Base-by-base conservation (phyloP, 2,329 filamentous ascomycete genomes). In the Trichoderma afroharzianum region DNA sequence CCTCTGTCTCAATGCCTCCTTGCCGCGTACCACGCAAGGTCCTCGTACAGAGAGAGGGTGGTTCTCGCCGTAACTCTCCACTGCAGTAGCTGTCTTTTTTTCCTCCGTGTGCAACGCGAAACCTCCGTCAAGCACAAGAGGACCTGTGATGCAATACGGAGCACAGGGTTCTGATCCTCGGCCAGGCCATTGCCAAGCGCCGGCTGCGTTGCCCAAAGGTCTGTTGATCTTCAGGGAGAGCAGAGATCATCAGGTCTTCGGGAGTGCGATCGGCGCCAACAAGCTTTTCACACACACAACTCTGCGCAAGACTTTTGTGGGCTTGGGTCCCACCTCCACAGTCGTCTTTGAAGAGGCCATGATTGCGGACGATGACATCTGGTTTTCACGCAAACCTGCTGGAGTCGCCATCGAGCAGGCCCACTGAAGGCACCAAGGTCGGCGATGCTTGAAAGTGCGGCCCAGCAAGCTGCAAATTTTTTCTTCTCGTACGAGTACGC, bases 221-320 rank as follows among this genome's bases (percentile, higher is more conserved):
- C 32, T 63, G 50, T 58, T 70, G 68, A 70, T 70, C 68, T 70
- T 63, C 59, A 63, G 68, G 68, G 68, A 63, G 68, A 28, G 33
- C 59, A 63, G 32, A 63, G 69, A 71, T 71, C 30, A 36, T 24
- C 63, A 68, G 47, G 55, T 61, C 28, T 39, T 62, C 57, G 30
- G 47, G 39, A 63, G 39, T 30, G 43, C 43, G 67, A 70, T 72
- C 71, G 71, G 71, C 71, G 30, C 47, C 67, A 64, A 64, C 71
- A 72, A 72, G 71, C 71, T 72, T 72, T 72, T 67, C 47, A 18
- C 71, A 32, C 71, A 32, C n/a, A 36, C 61, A 58, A 70, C 57
- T 26, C 30, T 15, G 68, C 57, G 59, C 68, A 50, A 63, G 24
- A 32, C 30, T 55, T 55, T 30, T 70, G 43, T 63, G 50, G 36